Evolutionary conservation across 2,329 filamentous ascomycete species (phyloP).

Genomic region (Lizonia empirigonia): DNA sequence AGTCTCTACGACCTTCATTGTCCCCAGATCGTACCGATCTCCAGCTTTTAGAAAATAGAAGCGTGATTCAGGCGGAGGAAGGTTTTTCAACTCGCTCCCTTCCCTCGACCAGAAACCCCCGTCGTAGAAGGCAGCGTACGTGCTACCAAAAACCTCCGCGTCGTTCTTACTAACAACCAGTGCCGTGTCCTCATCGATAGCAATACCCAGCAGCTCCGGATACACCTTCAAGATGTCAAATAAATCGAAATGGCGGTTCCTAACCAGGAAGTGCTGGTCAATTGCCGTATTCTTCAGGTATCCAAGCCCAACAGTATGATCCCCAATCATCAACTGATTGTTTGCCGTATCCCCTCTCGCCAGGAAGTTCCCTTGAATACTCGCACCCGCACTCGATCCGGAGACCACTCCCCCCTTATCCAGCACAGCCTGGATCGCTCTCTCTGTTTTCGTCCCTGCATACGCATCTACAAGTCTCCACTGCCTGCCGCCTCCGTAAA

Average conservation of each 20-base stretch:
- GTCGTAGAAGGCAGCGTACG: conserved; percentile 35
- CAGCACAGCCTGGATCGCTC: conserved; percentile 26
- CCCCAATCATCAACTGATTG: conserved; percentile 33
- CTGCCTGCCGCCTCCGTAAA: conserved; percentile 33
- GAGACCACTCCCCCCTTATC: conserved; percentile 30
- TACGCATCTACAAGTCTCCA: conserved; percentile 36
- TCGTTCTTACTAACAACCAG: conserved; percentile 30
- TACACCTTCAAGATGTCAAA: conserved; percentile 30
- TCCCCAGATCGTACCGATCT: conserved; percentile 27
- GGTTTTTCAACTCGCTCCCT: conserved; percentile 24
- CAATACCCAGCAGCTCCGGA: conserved; percentile 28
- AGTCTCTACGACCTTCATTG: conserved; percentile 20
- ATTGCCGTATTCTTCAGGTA: conserved; percentile 35
- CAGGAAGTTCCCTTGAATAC: conserved; percentile 31
- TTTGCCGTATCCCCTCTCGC: conserved; percentile 30
- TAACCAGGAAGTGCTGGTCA: conserved; percentile 34
- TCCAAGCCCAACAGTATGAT: conserved; percentile 31
- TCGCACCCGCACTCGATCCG: conserved; percentile 32
- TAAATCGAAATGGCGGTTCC: conserved; percentile 36
- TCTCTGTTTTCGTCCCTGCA: conserved; percentile 31
- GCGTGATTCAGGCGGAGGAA: conserved; percentile 18
- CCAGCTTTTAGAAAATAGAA: conserved; percentile 34
- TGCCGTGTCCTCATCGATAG: conserved; percentile 36
- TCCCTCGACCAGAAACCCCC: conserved; percentile 35
- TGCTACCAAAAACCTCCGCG: conserved; percentile 32